Evolutionary conservation across 495 filamentous ascomycete species (phyloP), one percentile per base, ranked within the genome.

Genomic region (Penicillium fimorum): DNA sequence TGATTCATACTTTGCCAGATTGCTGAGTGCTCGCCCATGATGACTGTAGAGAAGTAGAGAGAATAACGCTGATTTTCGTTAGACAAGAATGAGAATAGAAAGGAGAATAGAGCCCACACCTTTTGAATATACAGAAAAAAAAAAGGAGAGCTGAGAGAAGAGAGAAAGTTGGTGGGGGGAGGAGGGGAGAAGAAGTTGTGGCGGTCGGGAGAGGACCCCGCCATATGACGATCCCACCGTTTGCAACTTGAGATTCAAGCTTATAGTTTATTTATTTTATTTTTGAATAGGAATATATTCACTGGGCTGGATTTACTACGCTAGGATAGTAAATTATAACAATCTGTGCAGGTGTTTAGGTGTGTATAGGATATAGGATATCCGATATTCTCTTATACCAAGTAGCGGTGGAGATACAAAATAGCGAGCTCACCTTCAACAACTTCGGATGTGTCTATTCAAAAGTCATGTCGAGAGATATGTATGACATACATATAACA

Each of bases 1-100:
- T n/a, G n/a, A n/a, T 41, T 63, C 77, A 59, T 70, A 86, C 83
- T 79, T 77, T 86, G 82, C 82, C 82, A 85, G 65, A 74, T 60
- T 65, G 69, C 72, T 48, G 69, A 70, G 70, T 75, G 71, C 8
- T 60, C 64, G 63, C 71, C 68, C 71, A 76, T 75, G 59, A 48
- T 74, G 67, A 65, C 57, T 55, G 58, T 61, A 55, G 48, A 42
- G 38, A 53, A 50, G 45, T 22, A 40, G 41, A 56, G 61, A 47
- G 43, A 59, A 49, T 55, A 64, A 57, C 48, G 55, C 45, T 53
- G 71, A 54, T 76, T 29, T 22, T 17, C 47, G n/a, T 37, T 46
- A 42, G 50, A 55, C 33, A 44, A 43, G 62, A n/a, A n/a, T n/a
- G 55, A 17, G 49, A 55, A 46, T 53, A 40, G 55, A 54, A 54